Evolutionary conservation across 148 eudicot species (phyloP), one percentile per base, ranked within the genome.

Genomic region (Cornus suecica): DNA sequence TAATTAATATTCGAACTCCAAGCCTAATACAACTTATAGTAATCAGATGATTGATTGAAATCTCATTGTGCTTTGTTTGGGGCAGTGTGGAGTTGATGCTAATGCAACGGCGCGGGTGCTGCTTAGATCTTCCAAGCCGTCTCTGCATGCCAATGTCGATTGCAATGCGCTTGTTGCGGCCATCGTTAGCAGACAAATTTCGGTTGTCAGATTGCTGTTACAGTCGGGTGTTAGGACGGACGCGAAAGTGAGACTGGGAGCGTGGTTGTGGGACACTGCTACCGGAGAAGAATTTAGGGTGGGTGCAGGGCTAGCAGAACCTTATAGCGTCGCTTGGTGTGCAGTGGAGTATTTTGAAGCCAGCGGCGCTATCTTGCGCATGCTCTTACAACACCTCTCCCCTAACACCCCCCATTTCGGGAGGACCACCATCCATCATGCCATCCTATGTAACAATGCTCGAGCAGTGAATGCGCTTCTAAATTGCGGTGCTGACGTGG

Each of bases 281-380:
- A 86, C 88, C 24, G 89, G 93, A 77, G 93, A 90, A 70, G 91
- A 90, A 78, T 86, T 82, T 76, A 85, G 86, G 62, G 93, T 90
- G 41, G 93, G 93, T 22, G 93, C 93, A 41, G 93, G 93, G 26
- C 77, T 90, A 72, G 93, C 89, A 60, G 93, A 90, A 63, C 91
- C 93, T 26, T 90, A 90, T 41, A 56, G 62, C 48, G 75, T 83
- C 42, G 71, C 87, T 64, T 87, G 93, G 93, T 90, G 93, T 61
- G 93, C 93, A 5, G 91, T 90, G 23, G 93, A 90, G 74, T 90
- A 87, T 80, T 90, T 87, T 83, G 93, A 90, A 84, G 79, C 84
- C 68, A 90, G 77, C 26, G 93, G 93, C 32, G 67, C 72, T 41
- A 87, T 90, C 65, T 61, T 90, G 45, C 78, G 85, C 71, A 72